Conservation (phyloP, 495 filamentous ascomycete species). For the Xylaria acuta region DNA sequence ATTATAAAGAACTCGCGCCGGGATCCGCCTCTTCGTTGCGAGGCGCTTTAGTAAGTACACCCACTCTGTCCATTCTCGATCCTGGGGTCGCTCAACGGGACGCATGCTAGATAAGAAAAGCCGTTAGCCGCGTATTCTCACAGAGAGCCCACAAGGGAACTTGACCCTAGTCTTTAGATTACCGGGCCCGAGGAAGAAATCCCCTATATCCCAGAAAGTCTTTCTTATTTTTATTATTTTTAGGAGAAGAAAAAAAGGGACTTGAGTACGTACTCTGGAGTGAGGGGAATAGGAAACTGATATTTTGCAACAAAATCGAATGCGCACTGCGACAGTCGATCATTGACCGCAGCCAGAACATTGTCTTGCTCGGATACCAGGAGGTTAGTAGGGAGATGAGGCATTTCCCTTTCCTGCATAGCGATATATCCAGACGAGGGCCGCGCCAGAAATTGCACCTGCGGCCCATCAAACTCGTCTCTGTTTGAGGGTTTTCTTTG, state of each 20-base stretch:
- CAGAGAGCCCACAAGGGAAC: neutral
- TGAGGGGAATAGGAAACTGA: constrained; percentile 83
- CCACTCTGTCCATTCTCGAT: constrained; percentile 93
- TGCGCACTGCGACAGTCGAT: constrained; percentile 80
- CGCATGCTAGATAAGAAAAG: constrained; percentile 58
- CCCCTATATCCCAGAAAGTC: neutral
- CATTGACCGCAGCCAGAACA: constrained; percentile 79
- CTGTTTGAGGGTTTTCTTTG: constrained; percentile 79
- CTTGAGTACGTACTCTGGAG: constrained; percentile 58
- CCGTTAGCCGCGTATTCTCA: constrained; percentile 1
- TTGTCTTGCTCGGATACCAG: constrained; percentile 83
- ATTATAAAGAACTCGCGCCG: constrained; percentile 81
- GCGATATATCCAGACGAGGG: constrained; percentile 70
- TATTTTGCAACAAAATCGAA: constrained; percentile 91
- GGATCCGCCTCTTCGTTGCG: constrained; percentile 84
- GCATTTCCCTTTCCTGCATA: constrained; percentile 77
- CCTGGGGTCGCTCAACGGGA: constrained; percentile 76
- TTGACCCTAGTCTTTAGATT: neutral
- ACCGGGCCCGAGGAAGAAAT: neutral
- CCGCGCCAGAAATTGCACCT: constrained; percentile 72
- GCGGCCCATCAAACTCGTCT: constrained; percentile 87
- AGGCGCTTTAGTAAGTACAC: constrained; percentile 85
- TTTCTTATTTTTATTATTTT: neutral
- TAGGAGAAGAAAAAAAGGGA: neutral
- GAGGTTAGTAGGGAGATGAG: constrained; percentile 81